Base-by-base conservation (phyloP, 2,329 filamentous ascomycete species). In the Verticillium zaregamsianum region DNA sequence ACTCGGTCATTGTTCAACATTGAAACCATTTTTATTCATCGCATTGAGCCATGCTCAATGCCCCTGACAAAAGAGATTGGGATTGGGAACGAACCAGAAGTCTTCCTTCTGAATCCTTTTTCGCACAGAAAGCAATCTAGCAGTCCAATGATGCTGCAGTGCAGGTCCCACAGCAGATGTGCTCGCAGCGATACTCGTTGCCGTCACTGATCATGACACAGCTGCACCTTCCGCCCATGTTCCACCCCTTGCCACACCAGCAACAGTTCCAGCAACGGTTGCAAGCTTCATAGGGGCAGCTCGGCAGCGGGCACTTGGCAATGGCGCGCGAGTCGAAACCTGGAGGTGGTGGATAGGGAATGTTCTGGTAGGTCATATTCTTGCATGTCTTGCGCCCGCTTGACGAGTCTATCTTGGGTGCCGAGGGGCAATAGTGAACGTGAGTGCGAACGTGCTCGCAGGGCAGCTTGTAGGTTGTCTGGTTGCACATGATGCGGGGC, bases 231-330 rank as follows among this genome's bases (percentile, higher is more conserved):
- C 81, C 82, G 31, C 73, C 71, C 55, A 75, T 74, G 66, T 85
- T 84, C 75, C 79, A 79, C n/a, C 74, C 73, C 67, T 83, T 83
- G 32, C 82, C 82, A 62, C 82, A 84, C 81, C 80, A 84, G 70
- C 82, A 84, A 70, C 82, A 84, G 70, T 82, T 82, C 82, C 82
- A 85, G 64, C 70, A 76, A 35, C 82, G 75, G 61, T 80, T 78
- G 62, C 79, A 77, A 57, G 72, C 71, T 70, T 82, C 80, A 66
- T 81, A 84, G 8, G 82, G 80, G 60, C 82, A 84, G 58, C 74
- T 72, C 8, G 76, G 65, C 61, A 83, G 69, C 55, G 80, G 79
- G 65, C 81, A 84, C 62, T 77, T 75, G 57, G 77, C 76, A 31
- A 71, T 63, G 20, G 66, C 65, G 17, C 63, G 59, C 23, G 62